Conservation (phyloP, 768 basidiomycete genomes). For the Pleurotus djamor region DNA sequence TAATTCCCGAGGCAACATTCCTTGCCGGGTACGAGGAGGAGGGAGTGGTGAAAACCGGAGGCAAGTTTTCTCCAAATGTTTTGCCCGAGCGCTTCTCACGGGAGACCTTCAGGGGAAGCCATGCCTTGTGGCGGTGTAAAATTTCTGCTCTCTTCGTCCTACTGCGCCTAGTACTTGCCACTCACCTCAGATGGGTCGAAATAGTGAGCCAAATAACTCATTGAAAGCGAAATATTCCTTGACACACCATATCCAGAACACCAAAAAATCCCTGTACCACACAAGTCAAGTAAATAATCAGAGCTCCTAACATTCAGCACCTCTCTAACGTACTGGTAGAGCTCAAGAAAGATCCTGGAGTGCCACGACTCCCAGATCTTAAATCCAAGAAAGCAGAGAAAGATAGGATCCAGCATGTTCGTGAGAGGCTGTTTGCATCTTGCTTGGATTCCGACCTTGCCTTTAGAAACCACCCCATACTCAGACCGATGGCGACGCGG, state of each 20-base stretch:
- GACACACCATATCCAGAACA: background rate
- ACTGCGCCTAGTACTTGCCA: background rate
- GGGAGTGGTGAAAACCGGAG: background rate
- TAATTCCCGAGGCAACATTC: background rate
- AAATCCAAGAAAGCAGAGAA: slow-evolving; percentile 37
- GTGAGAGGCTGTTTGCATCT: slow-evolving; percentile 14
- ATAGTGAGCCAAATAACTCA: background rate
- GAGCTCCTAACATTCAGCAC: no score
- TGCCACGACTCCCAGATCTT: slow-evolving; percentile 78
- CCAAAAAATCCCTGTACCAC: background rate
- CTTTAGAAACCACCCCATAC: slow-evolving; percentile 18
- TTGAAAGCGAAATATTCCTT: background rate
- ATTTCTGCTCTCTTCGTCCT: no score
- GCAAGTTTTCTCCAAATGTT: background rate
- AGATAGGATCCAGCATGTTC: slow-evolving; percentile 38
- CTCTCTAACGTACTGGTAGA: slow-evolving; percentile 35
- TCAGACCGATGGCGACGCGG: slow-evolving; percentile 47
- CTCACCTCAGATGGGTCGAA: background rate
- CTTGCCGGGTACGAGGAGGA: background rate
- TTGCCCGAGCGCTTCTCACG: no score
- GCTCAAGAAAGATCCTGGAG: slow-evolving; percentile 86
- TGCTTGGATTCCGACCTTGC: background rate
- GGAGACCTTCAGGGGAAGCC: no score
- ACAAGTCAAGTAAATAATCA: background rate
- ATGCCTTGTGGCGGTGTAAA: no score